Evolutionary conservation across 2,329 filamentous ascomycete genomes (phyloP), one percentile per base, ranked within the genome.

Genomic region (Colletotrichum sp.): DNA sequence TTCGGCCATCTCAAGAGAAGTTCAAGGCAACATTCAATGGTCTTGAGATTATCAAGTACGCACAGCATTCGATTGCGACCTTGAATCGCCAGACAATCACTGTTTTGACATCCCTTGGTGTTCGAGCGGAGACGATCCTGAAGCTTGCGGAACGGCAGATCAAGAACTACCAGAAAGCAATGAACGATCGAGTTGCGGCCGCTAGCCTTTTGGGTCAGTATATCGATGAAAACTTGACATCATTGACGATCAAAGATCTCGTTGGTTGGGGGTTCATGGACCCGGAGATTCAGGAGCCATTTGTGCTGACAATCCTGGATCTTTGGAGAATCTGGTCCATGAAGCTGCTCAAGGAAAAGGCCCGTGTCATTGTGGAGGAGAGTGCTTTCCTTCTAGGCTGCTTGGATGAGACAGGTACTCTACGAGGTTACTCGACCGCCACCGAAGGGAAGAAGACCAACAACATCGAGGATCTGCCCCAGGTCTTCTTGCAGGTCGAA

Each of bases 301-400:
- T 99, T 82, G 88, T 96, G 26, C 90, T 92, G 76, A 96, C 95
- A 1, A 84, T 98, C 10, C 86, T 99, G 13, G 91, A 92, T 43
- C 88, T 99, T 1, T 99, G 97, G 96, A 90, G 94, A 77, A 92
- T 95, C 2, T 99, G 95, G 94, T 95, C 94, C 1, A 91, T 98
- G 79, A 98, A 98, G 81, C 90, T 94, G 15, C 89, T 99, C 21
- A 98, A 98, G 79, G 96, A 99, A 79, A 99, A 98, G 80, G 96
- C 96, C 0, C 93, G 94, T 32, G 95, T 99, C 59, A 89, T 92
- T 3, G 90, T 99, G 12, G 92, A 95, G 8, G 86, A 96, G 74
- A 96, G 96, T 2, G 96, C 96, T 1, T 98, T 98, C 81, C 88
- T 99, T 0, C 90, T 99, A 8, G 97, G 96, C 5, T 96, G 95